These are phyloP conservation scores for Penicillium samsonianum DNA, from an alignment of 495 filamentous ascomycete species.

Conservation along the genomic window DNA sequence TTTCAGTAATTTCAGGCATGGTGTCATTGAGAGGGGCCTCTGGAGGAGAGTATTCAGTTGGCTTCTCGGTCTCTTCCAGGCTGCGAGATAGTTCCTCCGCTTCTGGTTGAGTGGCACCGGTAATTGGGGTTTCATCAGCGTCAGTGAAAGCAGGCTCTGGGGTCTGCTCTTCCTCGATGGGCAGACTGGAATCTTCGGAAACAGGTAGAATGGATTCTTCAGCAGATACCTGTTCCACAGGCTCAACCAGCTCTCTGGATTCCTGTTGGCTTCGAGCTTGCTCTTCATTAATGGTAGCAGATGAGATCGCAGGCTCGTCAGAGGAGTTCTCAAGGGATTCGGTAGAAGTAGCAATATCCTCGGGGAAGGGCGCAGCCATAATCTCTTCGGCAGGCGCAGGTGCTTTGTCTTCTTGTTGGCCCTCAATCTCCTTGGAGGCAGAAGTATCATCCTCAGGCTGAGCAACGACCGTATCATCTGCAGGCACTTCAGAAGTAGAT, in stretches of 20 bases:
- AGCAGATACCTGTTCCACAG: not conserved
- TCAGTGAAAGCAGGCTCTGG: constrained; percentile 2
- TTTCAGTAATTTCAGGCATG: constrained; percentile 3
- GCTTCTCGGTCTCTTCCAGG: not conserved
- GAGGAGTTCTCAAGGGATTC: not conserved
- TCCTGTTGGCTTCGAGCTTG: constrained; percentile 6
- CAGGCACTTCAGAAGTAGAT: constrained; percentile 12
- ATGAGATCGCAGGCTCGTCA: not conserved
- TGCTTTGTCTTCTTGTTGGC: constrained; percentile 4
- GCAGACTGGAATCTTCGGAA: not conserved
- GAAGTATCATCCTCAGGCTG: not conserved
- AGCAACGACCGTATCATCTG: not conserved
- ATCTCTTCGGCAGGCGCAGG: not conserved
- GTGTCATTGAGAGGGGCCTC: not conserved
- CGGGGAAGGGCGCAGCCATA: not conserved
- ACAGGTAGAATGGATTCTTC: not conserved
- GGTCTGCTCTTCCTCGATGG: not conserved
- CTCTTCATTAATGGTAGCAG: constrained; percentile 5
- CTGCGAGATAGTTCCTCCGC: constrained; percentile 2
- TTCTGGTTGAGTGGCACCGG: not conserved
- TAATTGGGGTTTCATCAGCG: not conserved
- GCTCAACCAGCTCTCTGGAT: constrained; percentile 6
- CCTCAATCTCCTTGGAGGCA: not conserved
- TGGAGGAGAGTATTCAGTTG: not conserved
- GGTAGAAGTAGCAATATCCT: not conserved